These are phyloP conservation scores for Phytophthora sansomeana DNA, from an alignment of 352 stramenopile genomes.

Conservation along the genomic window DNA sequence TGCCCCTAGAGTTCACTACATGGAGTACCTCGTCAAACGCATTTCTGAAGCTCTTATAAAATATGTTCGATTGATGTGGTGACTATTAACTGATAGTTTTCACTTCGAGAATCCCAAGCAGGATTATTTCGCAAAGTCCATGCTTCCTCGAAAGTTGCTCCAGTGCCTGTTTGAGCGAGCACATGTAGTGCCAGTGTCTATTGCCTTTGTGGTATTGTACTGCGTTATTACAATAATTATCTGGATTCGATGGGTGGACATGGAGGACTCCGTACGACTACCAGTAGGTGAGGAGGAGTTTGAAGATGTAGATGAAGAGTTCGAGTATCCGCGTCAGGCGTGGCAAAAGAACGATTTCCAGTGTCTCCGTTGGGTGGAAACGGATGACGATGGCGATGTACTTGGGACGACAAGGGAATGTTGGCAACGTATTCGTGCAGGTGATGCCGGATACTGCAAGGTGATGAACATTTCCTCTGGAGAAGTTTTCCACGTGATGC, in stretches of 20 bases:
- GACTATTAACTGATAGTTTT: no score
- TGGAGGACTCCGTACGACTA: constrained; percentile 17
- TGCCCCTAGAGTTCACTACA: no score
- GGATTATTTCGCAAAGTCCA: no score
- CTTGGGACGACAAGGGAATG: constrained; percentile 58
- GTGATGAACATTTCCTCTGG: constrained; percentile 61
- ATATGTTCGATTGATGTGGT: constrained; percentile 10
- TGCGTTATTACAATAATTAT: constrained; percentile 35
- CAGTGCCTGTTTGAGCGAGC: constrained; percentile 11
- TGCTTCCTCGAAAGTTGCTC: constrained; percentile 2
- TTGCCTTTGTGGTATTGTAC: constrained; percentile 35
- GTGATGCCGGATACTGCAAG: constrained; percentile 71
- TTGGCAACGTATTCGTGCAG: constrained; percentile 66
- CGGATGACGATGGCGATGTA: constrained; percentile 57
- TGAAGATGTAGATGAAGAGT: neutral
- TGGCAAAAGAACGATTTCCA: constrained; percentile 60
- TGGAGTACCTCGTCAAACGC: no score
- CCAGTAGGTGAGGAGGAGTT: neutral
- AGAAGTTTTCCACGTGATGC: constrained; percentile 69
- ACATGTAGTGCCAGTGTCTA: constrained; percentile 13
- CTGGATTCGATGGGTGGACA: constrained; percentile 41
- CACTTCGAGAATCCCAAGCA: no score
- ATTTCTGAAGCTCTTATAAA: no score
- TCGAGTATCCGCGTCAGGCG: constrained; percentile 18
- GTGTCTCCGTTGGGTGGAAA: constrained; percentile 74